phyloP scores from a whole-genome alignment of 306 rosid genomes.

The Psophocarpus tetragonolobus region DNA sequence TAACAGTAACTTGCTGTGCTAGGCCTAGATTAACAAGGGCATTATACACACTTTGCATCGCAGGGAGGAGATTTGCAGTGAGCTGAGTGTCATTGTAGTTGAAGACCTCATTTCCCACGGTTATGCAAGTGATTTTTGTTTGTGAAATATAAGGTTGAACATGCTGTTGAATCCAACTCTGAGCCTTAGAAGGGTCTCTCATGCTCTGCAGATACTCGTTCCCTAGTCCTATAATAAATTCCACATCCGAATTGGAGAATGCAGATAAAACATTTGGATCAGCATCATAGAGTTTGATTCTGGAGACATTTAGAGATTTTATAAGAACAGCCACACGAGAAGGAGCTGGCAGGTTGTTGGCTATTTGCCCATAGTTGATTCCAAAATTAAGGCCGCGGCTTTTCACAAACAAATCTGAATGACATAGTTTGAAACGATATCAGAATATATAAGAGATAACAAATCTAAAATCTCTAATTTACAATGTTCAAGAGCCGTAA shows the following conservation, averaged over 20 bases:
- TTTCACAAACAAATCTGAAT: conserved; percentile 52
- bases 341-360: conserved; percentile 80
- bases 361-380: conserved; percentile 93
- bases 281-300: conserved; percentile 89
- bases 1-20: conserved; percentile 61
- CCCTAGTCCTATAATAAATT: conserved; percentile 77
- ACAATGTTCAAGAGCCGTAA: neutral
- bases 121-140: conserved; percentile 73
- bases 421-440: conserved; percentile 9
- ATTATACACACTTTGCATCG: conserved; percentile 73
- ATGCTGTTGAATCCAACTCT: conserved; percentile 63
- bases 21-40: conserved; percentile 74
- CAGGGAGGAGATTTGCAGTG: conserved; percentile 62
- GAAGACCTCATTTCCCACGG: conserved; percentile 82
- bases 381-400: conserved; percentile 59
- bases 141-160: conserved; percentile 65
- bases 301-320: conserved; percentile 62
- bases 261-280: conserved; percentile 81
- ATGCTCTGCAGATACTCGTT: conserved; percentile 58
- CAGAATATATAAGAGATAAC: neutral
- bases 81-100: conserved; percentile 40
- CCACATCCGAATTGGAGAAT: conserved; percentile 70
- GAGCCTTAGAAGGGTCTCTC: conserved; percentile 69
- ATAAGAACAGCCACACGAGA: conserved; percentile 67
- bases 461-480: neutral